Base-by-base conservation (phyloP, 768 basidiomycete genomes). In the Hortiboletus flavorubellus region DNA sequence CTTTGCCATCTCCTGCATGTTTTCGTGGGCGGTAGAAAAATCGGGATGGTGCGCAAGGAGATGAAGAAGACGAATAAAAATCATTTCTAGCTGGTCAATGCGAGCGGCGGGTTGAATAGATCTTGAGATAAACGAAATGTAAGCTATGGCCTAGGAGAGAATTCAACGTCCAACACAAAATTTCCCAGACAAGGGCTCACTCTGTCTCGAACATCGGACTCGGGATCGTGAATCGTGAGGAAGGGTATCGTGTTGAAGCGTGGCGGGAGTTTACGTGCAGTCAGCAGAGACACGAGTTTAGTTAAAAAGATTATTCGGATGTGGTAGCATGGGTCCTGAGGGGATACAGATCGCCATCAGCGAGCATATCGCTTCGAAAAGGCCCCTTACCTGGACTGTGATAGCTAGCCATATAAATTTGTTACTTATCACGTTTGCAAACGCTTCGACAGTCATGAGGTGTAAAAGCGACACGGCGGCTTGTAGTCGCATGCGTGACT, bases 31-130 rank as follows among this genome's bases (percentile, higher is more conserved):
- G 42, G 76, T 78, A 18, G 78, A 79, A 63, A 93, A 95, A 71
- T 99, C 97, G 5, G 96, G 96, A 68, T 99, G 97, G 66, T 97
- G 95, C 0, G 94, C 92, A 5, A 98, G 77, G 1, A 94, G 71
- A 65, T 94, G 90, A 10, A 98, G 78, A 5, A 98, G 73, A 12
- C 96, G 87, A 41, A 95, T 82, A 62, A 98, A 90, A 2, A 87
- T 82, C 52, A 87, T 73, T 68, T 98, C 96, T 52, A 95, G 79
- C 48, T 82, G 72, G n/a, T 85, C 79, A 15, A 91, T 73, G 42
- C 80, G 78, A 30, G 82, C 63, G 14, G 74, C 87, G 84, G 65
- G 57, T 16, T 75, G 64, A 64, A 84, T 66, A 53, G 75, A 78
- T 51, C 70, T 75, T 48, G 80, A 72, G n/a, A 78, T 72, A 54